Conservation (phyloP, 768 basidiomycete genomes). For the Neoboletus subvelutipes region DNA sequence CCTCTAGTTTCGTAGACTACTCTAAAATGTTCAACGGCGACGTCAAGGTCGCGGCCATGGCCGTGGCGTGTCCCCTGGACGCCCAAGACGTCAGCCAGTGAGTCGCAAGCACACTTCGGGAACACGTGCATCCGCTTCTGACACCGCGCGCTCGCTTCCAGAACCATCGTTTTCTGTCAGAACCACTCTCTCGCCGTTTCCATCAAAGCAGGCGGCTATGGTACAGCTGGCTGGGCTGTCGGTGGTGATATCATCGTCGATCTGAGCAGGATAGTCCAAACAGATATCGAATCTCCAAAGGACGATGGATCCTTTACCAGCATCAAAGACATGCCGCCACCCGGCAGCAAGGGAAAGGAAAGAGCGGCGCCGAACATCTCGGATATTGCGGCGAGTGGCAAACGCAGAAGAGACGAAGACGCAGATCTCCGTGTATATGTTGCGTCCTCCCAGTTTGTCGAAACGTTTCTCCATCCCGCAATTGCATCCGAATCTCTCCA, state of each 20-base stretch:
- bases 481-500: constrained; percentile 13
- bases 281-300: constrained; percentile 64
- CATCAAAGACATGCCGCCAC: constrained; percentile 52
- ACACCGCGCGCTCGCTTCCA: constrained; percentile 26
- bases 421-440: constrained; percentile 50
- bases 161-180: constrained; percentile 72
- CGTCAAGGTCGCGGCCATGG: constrained; percentile 55
- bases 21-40: constrained; percentile 76
- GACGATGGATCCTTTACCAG: constrained; percentile 57
- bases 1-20: constrained; percentile 27
- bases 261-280: constrained; percentile 62
- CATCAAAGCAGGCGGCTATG: constrained; percentile 88
- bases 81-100: constrained; percentile 82
- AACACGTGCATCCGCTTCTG: constrained; percentile 10
- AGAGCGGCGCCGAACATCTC: constrained; percentile 14
- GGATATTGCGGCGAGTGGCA: constrained; percentile 32
- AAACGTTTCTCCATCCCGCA: constrained; percentile 43
- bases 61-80: constrained; percentile 71
- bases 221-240: constrained; percentile 87
- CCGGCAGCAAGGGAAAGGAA: constrained; percentile 57
- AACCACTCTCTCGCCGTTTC: constrained; percentile 70
- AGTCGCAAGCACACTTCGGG: constrained; percentile 26
- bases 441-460: constrained; percentile 54
- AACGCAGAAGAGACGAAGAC: constrained; percentile 61
- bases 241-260: constrained; percentile 87